phyloP scores from a whole-genome alignment of 768 basidiomycete genomes.

The Polyporus arcularius region DNA sequence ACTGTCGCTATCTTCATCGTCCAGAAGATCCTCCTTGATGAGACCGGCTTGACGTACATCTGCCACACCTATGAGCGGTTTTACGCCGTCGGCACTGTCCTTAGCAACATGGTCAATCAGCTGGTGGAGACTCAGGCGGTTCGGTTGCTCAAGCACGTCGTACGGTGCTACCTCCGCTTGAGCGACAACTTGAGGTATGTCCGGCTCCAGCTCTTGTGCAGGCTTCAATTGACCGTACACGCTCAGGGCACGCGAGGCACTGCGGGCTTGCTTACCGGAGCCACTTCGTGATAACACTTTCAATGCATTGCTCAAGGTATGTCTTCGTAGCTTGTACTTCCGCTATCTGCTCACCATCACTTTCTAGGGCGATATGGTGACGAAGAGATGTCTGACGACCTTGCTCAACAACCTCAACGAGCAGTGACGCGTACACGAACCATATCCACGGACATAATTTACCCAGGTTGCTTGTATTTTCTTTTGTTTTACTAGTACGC shows the following conservation, averaged over 20 bases:
- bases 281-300: conserved; percentile 95
- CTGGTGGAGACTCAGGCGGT: conserved; percentile 98
- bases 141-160: conserved; percentile 94
- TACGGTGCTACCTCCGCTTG: conserved; percentile 92
- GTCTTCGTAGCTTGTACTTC: conserved; percentile 15
- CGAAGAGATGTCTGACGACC: conserved; percentile 90
- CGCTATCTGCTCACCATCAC: not conserved
- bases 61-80: conserved; percentile 99
- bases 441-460: conserved; percentile 12
- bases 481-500: conserved; percentile 19
- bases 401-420: conserved; percentile 87
- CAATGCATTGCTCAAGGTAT: conserved; percentile 83
- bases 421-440: conserved; percentile 14
- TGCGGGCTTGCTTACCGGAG: conserved; percentile 94
- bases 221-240: conserved; percentile 1
- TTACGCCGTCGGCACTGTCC: conserved; percentile 97
- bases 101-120: conserved; percentile 98
- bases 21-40: conserved; percentile 95
- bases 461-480: conserved; percentile 22
- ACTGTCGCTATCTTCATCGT: conserved; percentile 99
- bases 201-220: not conserved
- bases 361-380: conserved; percentile 92
- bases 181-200: conserved; percentile 90
- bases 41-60: conserved; percentile 97
- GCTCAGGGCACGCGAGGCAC: conserved; percentile 87